phyloP scores from a whole-genome alignment of 768 basidiomycete species.

The Termitomyces sp. region DNA sequence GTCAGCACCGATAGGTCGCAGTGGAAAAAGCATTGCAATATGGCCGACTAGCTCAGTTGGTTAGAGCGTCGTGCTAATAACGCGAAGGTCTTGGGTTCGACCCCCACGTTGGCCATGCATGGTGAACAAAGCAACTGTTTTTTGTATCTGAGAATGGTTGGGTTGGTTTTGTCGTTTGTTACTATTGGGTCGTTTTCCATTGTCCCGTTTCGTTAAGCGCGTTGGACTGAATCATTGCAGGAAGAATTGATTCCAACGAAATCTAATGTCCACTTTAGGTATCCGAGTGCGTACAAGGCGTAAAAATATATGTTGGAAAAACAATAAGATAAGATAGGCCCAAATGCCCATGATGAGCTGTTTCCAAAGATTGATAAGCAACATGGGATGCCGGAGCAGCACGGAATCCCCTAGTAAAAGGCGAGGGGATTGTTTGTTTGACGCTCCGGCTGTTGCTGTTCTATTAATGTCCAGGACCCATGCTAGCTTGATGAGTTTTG shows the following conservation, averaged over 20 bases:
- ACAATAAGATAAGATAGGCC: conserved; percentile 12
- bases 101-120: conserved; percentile 75
- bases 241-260: no score
- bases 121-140: no score
- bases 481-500: conserved; percentile 16
- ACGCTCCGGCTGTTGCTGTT: conserved; percentile 37
- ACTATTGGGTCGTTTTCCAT: no score
- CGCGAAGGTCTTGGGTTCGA: conserved; percentile 81
- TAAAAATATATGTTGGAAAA: background rate
- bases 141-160: no score
- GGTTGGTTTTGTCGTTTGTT: no score
- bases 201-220: no score
- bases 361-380: conserved; percentile 41
- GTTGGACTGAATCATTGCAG: no score
- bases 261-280: no score
- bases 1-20: no score
- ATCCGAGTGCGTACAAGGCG: no score
- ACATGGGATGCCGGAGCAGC: conserved; percentile 36
- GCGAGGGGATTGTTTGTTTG: conserved; percentile 52
- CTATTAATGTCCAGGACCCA: background rate
- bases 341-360: conserved; percentile 24
- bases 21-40: background rate
- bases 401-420: conserved; percentile 56
- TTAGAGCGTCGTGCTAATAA: conserved; percentile 92
- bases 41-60: conserved; percentile 91